These are phyloP conservation scores for Cucumis variabilis DNA, from an alignment of 331 rosid genomes.

Conservation along the genomic window DNA sequence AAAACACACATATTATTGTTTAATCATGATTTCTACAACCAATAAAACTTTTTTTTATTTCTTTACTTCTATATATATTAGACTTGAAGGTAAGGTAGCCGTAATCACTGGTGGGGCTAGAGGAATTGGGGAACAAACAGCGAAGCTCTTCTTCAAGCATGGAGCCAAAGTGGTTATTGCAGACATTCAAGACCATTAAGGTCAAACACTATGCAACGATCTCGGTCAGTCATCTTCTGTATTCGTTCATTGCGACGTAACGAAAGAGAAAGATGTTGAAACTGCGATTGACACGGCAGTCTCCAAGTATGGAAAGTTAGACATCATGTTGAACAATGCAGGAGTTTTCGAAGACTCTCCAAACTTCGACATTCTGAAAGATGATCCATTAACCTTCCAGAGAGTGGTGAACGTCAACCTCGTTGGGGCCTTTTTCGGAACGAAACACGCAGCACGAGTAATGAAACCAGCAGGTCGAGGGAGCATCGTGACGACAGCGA, in stretches of 20 bases:
- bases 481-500: conserved; percentile 37
- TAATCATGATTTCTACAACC: too few relatives aligned
- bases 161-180: conserved; percentile 62
- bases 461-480: conserved; percentile 45
- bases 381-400: conserved; percentile 38
- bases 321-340: conserved; percentile 68
- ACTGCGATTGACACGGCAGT: conserved; percentile 39
- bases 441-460: conserved; percentile 53
- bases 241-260: conserved; percentile 52
- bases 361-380: conserved; percentile 38
- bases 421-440: conserved; percentile 53
- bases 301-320: conserved; percentile 56
- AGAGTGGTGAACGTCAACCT: conserved; percentile 44
- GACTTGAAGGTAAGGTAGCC: conserved; percentile 52
- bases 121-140: conserved; percentile 60
- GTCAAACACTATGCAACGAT: conserved; percentile 36
- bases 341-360: neutral
- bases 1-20: too few relatives aligned
- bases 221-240: neutral
- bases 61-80: neutral
- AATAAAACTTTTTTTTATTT: too few relatives aligned
- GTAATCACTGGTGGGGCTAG: conserved; percentile 62
- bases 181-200: conserved; percentile 53
- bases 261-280: conserved; percentile 46
- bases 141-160: conserved; percentile 43